phyloP scores from a whole-genome alignment of 2,329 filamentous ascomycete genomes.

The Diaporthe aspalathi region DNA sequence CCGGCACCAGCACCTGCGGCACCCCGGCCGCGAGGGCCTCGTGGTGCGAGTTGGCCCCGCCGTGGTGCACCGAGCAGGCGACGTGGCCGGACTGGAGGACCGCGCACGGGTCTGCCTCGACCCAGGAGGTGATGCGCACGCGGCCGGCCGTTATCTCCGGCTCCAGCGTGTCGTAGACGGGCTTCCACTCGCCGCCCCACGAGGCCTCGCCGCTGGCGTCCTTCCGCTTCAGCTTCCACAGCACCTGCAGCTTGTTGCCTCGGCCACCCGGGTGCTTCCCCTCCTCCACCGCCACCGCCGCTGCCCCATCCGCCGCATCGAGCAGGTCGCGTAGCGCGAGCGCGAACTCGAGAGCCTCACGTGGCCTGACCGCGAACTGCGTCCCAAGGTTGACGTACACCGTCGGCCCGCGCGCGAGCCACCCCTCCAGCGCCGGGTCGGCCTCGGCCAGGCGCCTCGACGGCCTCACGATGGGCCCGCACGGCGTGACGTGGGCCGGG shows the following conservation, averaged over 20 bases:
- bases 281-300: conserved; percentile 41
- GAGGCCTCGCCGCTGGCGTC: conserved; percentile 25
- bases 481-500: conserved; percentile 54
- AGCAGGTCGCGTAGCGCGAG: conserved; percentile 51
- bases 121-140: conserved; percentile 50
- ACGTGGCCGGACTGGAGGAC: conserved; percentile 49
- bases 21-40: conserved; percentile 51
- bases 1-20: conserved; percentile 58
- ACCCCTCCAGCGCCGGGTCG: conserved; percentile 55
- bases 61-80: conserved; percentile 53
- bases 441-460: conserved; percentile 48
- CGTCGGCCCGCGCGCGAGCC: conserved; percentile 56
- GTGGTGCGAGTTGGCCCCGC: conserved; percentile 53
- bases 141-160: conserved; percentile 43
- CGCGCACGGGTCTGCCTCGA: conserved; percentile 49
- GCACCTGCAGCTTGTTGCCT: conserved; percentile 47
- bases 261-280: conserved; percentile 51
- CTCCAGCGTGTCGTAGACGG: conserved; percentile 39
- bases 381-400: conserved; percentile 63
- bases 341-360: conserved; percentile 54
- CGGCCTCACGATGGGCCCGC: conserved; percentile 59
- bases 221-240: conserved; percentile 52
- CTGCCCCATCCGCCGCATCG: conserved; percentile 42
- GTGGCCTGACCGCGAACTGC: conserved; percentile 46
- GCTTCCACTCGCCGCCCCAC: conserved; percentile 23